Evolutionary conservation across 2,329 filamentous ascomycete genomes (phyloP), one percentile per base, ranked within the genome.

Genomic region (Trichophyton schoenleinii): DNA sequence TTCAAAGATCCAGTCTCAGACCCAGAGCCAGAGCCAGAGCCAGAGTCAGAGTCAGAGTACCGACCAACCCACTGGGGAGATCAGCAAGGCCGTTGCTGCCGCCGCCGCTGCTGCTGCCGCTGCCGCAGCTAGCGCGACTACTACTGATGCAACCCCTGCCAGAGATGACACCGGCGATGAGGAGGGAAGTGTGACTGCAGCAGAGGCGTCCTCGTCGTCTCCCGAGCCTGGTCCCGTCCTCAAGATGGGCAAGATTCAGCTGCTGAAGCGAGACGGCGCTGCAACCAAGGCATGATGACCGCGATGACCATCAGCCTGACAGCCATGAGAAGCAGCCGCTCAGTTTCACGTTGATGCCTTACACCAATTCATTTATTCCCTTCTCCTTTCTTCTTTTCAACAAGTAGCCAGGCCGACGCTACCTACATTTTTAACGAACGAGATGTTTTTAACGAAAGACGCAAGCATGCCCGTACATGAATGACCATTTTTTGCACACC

Each of bases 191-290:
- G 65, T 67, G 11, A 64, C 65, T 18, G 65, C 67, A 62, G 67
- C 67, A 41, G 63, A 66, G 61, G 65, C 67, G 62, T 55, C 49
- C 13, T 55, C 49, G 2, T 55, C 49, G 3, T 55, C 49, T 5
- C 67, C 67, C 41, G 63, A 66, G 62, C 65, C 67, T 63, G 68
- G 68, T 57, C 65, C 70, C 3, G 65, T 68, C 22, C 64, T 73
- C 20, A 69, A 70, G 4, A 71, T 74, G 68, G 75, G 76, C 42
- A 78, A 77, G 66, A 74, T 78, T 58, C 75, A 78, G 64, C 68
- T 75, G 62, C 69, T 75, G 66, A 78, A 71, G 70, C 73, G 79
- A 63, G 70, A 79, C 69, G 74, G 74, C n/a, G 34, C 63, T 9
- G 34, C 53, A 15, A 53, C 25, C 18, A 59, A 58, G n/a, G 55